A percentile compares a stretch with the other conserved stretches of the same genome.
phyloP scores from a whole-genome alignment of 306 rosid species.

The Vigna angularis region DNA sequence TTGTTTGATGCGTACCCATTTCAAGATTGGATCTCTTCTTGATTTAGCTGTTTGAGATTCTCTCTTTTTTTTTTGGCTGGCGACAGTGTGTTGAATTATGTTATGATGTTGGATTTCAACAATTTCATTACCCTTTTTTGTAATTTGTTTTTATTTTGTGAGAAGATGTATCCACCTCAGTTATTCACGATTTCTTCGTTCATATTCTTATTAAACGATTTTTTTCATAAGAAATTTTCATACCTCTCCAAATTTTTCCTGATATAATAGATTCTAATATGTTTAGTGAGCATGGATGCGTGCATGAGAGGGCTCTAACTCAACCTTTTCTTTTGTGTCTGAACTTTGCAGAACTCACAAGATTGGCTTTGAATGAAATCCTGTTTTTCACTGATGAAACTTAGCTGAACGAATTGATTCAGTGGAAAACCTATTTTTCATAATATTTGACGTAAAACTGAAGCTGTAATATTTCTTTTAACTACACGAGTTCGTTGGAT shows the following conservation, averaged over 20 bases:
- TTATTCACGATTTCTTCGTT: constrained; percentile 16
- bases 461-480: constrained; percentile 43
- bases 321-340: constrained; percentile 12
- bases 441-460: constrained; percentile 31
- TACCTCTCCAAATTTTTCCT: constrained; percentile 16
- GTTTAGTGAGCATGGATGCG: constrained; percentile 21
- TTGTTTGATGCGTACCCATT: constrained; percentile 48
- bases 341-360: constrained; percentile 47
- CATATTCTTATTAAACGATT: constrained; percentile 3
- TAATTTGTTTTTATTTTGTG: background rate
- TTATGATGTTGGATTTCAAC: constrained; percentile 36
- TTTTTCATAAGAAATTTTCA: background rate
- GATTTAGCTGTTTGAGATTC: constrained; percentile 38
- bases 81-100: constrained; percentile 40
- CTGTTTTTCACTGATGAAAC: constrained; percentile 41
- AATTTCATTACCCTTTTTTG: background rate
- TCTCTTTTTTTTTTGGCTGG: constrained; percentile 20
- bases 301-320: constrained; percentile 24
- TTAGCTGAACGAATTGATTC: constrained; percentile 48
- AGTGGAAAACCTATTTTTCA: constrained; percentile 17
- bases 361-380: constrained; percentile 40
- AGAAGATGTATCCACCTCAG: constrained; percentile 9
- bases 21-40: constrained; percentile 43
- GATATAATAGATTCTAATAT: constrained; percentile 25
- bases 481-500: constrained; percentile 38